Conservation (phyloP, 495 filamentous ascomycete species). For the Hyaloscypha hepaticicola region DNA sequence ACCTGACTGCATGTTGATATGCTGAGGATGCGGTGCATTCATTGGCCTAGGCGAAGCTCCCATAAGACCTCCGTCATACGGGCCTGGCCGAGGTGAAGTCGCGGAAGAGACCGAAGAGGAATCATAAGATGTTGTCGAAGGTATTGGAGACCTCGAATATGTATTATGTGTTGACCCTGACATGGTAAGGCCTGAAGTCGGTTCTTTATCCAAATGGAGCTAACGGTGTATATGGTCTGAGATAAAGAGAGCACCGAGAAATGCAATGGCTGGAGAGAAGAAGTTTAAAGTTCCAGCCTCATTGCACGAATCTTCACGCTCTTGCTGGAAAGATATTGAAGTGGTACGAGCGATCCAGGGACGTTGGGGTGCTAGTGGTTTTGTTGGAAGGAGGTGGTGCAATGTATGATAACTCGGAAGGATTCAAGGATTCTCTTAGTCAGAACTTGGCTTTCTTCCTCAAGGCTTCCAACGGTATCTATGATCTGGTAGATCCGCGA, state of each 20-base stretch:
- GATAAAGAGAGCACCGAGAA: constrained; percentile 9
- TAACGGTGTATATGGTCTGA: constrained; percentile 8
- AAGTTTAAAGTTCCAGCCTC: constrained; percentile 25
- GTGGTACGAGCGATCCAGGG: constrained; percentile 1
- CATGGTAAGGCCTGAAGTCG: constrained; percentile 40
- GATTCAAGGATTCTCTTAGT: constrained; percentile 17
- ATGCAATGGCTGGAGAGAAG: constrained; percentile 8
- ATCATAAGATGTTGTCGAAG: constrained; percentile 52
- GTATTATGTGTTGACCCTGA: constrained; percentile 51
- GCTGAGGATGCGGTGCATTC: constrained; percentile 26
- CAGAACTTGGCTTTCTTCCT: constrained; percentile 17
- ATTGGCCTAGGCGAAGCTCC: constrained; percentile 30
- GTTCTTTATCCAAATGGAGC: constrained; percentile 23
- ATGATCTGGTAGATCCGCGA: constrained; percentile 25
- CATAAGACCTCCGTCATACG: constrained; percentile 47
- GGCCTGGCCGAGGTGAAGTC: constrained; percentile 49
- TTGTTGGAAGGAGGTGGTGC: not conserved
- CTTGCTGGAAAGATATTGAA: not conserved
- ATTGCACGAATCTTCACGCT: constrained; percentile 16
- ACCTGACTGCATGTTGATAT: constrained; percentile 23
- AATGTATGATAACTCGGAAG: constrained; percentile 5
- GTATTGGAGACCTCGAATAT: constrained; percentile 54
- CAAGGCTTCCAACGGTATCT: constrained; percentile 9
- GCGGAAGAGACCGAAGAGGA: constrained; percentile 55
- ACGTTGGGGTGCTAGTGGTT: not conserved